Conservation (phyloP, 116 monocot genomes). For the Zostera marina region DNA sequence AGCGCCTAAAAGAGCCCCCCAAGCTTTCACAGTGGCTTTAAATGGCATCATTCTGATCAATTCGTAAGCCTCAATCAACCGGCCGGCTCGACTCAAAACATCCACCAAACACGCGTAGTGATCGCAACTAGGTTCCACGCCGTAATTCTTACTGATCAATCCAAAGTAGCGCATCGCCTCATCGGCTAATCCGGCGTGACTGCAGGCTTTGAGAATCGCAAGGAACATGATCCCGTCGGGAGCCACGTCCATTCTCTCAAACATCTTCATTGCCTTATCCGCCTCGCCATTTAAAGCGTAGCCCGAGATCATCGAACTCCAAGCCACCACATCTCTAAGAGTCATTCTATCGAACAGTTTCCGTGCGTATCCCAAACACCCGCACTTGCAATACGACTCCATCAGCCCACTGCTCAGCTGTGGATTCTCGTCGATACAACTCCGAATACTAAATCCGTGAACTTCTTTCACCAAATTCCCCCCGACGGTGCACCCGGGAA, state of each 20-base stretch:
- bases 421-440: slow-evolving; percentile 6
- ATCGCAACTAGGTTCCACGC: slow-evolving; percentile 26
- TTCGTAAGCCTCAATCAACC: slow-evolving; percentile 41
- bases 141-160: slow-evolving; percentile 20
- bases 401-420: slow-evolving; percentile 47
- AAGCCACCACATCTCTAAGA: slow-evolving; percentile 52
- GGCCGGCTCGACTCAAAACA: slow-evolving; percentile 57
- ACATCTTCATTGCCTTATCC: slow-evolving; percentile 20
- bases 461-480: slow-evolving; percentile 35
- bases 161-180: slow-evolving; percentile 46
- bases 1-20: slow-evolving; percentile 63
- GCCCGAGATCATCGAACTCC: slow-evolving; percentile 59
- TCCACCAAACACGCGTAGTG: slow-evolving; percentile 81
- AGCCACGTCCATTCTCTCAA: slow-evolving; percentile 31
- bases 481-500: slow-evolving; percentile 19
- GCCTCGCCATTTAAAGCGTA: slow-evolving; percentile 55
- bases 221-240: slow-evolving; percentile 62
- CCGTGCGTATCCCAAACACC: slow-evolving; percentile 23
- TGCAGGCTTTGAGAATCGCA: slow-evolving; percentile 55
- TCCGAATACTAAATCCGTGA: slow-evolving; percentile 31
- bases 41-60: slow-evolving; percentile 32
- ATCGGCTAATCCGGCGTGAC: slow-evolving; percentile 47
- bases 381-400: slow-evolving; percentile 60
- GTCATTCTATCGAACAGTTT: slow-evolving; percentile 22
- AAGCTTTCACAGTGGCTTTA: slow-evolving; percentile 42